Conservation (phyloP, 495 filamentous ascomycete species). For the Penicillium taxi region DNA sequence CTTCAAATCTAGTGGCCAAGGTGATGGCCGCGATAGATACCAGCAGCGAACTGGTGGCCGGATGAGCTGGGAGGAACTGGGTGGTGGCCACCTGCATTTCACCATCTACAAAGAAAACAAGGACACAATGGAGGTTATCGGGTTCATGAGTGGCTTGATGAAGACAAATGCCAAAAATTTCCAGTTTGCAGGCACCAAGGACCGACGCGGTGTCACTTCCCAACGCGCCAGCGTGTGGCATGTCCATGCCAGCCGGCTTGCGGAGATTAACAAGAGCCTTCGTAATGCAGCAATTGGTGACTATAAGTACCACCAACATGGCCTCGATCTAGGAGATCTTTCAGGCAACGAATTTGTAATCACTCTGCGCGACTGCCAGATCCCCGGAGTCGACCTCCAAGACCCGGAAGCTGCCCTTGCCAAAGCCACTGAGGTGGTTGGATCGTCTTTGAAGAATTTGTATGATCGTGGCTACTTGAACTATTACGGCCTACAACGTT, state of each 20-base stretch:
- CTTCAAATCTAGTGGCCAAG: constrained; percentile 26
- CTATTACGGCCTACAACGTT: constrained; percentile 92
- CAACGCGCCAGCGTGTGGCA: constrained; percentile 72
- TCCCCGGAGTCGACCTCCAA: constrained; percentile 42
- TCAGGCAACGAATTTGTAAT: constrained; percentile 86
- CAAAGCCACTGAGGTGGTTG: constrained; percentile 48
- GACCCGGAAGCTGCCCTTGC: constrained; percentile 27
- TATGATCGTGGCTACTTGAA: constrained; percentile 76
- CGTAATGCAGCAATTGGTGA: constrained; percentile 61
- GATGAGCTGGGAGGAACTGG: constrained; percentile 52
- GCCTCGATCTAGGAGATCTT: constrained; percentile 75
- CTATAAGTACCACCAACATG: constrained; percentile 61
- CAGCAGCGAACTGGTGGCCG: constrained; percentile 29
- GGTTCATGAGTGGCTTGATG: constrained; percentile 58
- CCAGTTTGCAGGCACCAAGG: constrained; percentile 89
- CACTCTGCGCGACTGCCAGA: constrained; percentile 73
- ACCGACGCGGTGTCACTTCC: constrained; percentile 77
- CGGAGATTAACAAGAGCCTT: constrained; percentile 52
- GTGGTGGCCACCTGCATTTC: constrained; percentile 81
- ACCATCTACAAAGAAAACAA: constrained; percentile 96
- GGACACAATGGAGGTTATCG: constrained; percentile 90
- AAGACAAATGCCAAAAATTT: constrained; percentile 62
- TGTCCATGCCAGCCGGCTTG: constrained; percentile 54
- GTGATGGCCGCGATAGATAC: constrained; percentile 14
- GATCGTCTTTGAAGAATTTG: constrained; percentile 45